A percentile compares a stretch with the other conserved stretches of the same genome.
These are phyloP conservation scores for Amaranthus palmeri DNA, from an alignment of 148 eudicot species.

Conservation along the genomic window DNA sequence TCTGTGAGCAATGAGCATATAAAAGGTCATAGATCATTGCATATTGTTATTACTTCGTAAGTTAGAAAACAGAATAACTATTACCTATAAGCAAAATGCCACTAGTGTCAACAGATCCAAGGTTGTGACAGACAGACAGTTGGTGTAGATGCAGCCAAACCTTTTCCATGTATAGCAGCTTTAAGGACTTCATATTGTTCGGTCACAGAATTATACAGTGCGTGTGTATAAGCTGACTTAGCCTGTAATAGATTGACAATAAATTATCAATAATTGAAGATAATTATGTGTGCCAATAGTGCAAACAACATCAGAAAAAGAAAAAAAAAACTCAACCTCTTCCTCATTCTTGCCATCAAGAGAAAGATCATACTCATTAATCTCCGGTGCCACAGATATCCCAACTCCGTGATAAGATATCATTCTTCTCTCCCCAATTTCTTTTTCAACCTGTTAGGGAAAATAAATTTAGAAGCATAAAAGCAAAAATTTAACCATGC, in stretches of 20 bases:
- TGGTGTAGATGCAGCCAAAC: constrained; percentile 57
- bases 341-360: constrained; percentile 46
- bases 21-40: neutral
- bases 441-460: constrained; percentile 76
- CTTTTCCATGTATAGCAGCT: constrained; percentile 66
- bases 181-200: constrained; percentile 70
- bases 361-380: constrained; percentile 45
- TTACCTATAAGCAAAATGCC: constrained; percentile 25
- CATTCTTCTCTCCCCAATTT: constrained; percentile 87
- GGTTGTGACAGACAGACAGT: constrained; percentile 71
- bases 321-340: constrained; percentile 43
- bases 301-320: neutral
- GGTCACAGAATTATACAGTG: constrained; percentile 49
- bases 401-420: constrained; percentile 82
- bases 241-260: constrained; percentile 44
- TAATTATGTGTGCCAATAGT: neutral
- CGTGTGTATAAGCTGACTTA: constrained; percentile 47
- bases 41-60: neutral
- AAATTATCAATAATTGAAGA: neutral
- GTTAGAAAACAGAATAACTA: neutral
- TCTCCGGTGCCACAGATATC: constrained; percentile 58
- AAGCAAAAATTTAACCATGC: neutral
- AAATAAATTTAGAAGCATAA: neutral
- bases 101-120: constrained; percentile 23
- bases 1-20: neutral